A percentile compares a stretch with the other conserved stretches of the same genome.
These are phyloP conservation scores for Suillus cothurnatus DNA, from an alignment of 768 basidiomycete genomes.

Conservation along the genomic window DNA sequence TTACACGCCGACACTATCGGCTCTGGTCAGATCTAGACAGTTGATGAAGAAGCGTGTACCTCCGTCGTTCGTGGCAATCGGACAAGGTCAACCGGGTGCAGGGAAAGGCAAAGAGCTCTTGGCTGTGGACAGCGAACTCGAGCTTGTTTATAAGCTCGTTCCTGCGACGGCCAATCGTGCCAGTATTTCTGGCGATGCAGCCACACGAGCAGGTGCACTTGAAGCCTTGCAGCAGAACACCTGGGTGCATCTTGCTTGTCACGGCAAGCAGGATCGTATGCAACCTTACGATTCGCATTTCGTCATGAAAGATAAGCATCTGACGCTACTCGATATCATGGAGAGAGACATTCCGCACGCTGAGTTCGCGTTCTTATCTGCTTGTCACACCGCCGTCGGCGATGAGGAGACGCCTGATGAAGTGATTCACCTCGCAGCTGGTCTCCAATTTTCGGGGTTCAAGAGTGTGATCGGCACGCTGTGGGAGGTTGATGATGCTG, in stretches of 20 bases:
- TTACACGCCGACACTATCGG: not conserved
- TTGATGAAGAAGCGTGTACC: not conserved
- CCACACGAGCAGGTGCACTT: conserved; percentile 2
- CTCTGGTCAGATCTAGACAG: not conserved
- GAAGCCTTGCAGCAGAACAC: conserved; percentile 1
- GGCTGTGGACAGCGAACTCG: too few relatives aligned
- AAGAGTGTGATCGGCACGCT: too few relatives aligned
- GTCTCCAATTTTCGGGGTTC: too few relatives aligned
- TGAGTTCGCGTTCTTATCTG: too few relatives aligned
- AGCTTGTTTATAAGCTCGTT: not conserved
- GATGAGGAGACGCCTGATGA: too few relatives aligned
- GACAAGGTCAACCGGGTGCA: not conserved
- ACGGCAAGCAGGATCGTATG: conserved; percentile 33
- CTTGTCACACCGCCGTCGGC: too few relatives aligned
- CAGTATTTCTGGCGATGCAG: not conserved
- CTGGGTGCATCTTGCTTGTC: conserved; percentile 38
- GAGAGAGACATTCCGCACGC: too few relatives aligned
- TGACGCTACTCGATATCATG: too few relatives aligned
- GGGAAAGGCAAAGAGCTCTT: too few relatives aligned
- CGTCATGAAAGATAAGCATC: too few relatives aligned
- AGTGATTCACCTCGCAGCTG: too few relatives aligned
- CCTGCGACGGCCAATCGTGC: not conserved
- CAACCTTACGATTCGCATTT: conserved; percentile 14
- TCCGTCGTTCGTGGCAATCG: not conserved
- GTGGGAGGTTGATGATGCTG: too few relatives aligned